Evolutionary conservation across 2,329 filamentous ascomycete genomes (phyloP).

Genomic region (Mycosphaerelloides madeirae): DNA sequence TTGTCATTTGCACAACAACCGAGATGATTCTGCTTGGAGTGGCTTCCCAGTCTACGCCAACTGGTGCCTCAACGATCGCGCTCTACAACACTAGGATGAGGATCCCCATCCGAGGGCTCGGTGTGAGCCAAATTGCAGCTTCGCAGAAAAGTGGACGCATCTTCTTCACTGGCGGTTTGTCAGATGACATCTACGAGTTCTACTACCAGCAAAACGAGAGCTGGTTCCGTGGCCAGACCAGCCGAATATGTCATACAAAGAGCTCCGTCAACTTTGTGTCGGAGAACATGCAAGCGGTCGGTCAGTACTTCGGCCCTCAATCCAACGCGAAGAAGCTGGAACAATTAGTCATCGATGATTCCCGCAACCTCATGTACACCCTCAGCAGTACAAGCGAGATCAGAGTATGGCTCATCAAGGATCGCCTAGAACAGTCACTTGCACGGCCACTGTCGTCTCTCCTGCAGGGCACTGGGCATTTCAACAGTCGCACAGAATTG

Average conservation of each 20-base stretch:
- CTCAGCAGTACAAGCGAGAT: slow-evolving; percentile 85
- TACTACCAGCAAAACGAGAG: slow-evolving; percentile 96
- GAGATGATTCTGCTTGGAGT: slow-evolving; percentile 88
- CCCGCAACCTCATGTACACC: slow-evolving; percentile 81
- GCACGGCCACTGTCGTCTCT: slow-evolving; percentile 51
- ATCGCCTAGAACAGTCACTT: slow-evolving; percentile 51
- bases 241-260: slow-evolving; percentile 58
- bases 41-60: slow-evolving; percentile 57
- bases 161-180: slow-evolving; percentile 77
- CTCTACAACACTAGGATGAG: slow-evolving; percentile 88
- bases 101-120: slow-evolving; percentile 66
- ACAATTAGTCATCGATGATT: slow-evolving; percentile 84
- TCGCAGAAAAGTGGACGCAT: slow-evolving; percentile 78
- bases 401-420: slow-evolving; percentile 81
- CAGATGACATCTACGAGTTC: slow-evolving; percentile 88
- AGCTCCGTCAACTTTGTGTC: slow-evolving; percentile 37
- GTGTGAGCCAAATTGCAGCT: slow-evolving; percentile 69
- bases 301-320: slow-evolving; percentile 30
- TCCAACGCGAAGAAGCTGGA: slow-evolving; percentile 57
- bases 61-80: slow-evolving; percentile 66
- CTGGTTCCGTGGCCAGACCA: slow-evolving; percentile 91
- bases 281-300: slow-evolving; percentile 34
- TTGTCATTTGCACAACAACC: slow-evolving; percentile 80
- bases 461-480: slow-evolving; percentile 73
- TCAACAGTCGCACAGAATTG: slow-evolving; percentile 68